phyloP scores from a whole-genome alignment of 2,329 filamentous ascomycete genomes.

The Alternaria arborescens region DNA sequence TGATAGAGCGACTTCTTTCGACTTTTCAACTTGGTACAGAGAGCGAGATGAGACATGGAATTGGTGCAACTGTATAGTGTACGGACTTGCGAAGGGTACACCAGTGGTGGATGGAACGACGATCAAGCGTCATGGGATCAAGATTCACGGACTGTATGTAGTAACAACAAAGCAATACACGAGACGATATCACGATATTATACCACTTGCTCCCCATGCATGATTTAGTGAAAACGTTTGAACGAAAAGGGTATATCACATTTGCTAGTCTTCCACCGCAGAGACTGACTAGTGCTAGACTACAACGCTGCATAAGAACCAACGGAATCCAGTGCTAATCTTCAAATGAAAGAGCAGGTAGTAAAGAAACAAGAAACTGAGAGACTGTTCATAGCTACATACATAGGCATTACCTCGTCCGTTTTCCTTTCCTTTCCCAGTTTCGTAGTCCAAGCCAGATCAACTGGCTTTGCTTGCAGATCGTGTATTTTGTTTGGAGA shows the following conservation, averaged over 20 bases:
- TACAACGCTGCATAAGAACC: conserved; percentile 8
- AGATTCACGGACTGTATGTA: not conserved
- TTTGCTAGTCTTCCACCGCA: conserved; percentile 2
- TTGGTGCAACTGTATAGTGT: not conserved
- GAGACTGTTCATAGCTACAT: conserved; percentile 14
- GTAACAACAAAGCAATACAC: not conserved
- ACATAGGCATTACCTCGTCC: conserved; percentile 15
- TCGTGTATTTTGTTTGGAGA: not conserved
- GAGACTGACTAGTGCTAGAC: not conserved
- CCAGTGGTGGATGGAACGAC: not conserved
- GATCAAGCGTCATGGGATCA: not conserved
- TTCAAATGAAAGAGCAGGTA: not conserved
- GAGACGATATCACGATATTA: not conserved
- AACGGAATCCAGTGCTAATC: conserved; percentile 6
- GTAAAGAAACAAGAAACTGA: not conserved
- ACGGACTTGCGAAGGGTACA: not conserved
- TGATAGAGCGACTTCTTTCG: conserved; percentile 1
- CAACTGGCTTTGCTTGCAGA: not conserved
- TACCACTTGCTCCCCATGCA: not conserved
- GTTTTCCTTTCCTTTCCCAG: not conserved
- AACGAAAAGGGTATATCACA: conserved; percentile 21
- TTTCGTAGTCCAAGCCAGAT: conserved; percentile 1
- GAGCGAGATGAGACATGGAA: not conserved
- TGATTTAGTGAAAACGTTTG: not conserved
- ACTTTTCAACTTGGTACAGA: not conserved